These are phyloP conservation scores for Sarocladiaceae sp. DNA, from an alignment of 2,329 filamentous ascomycete genomes.

Conservation along the genomic window DNA sequence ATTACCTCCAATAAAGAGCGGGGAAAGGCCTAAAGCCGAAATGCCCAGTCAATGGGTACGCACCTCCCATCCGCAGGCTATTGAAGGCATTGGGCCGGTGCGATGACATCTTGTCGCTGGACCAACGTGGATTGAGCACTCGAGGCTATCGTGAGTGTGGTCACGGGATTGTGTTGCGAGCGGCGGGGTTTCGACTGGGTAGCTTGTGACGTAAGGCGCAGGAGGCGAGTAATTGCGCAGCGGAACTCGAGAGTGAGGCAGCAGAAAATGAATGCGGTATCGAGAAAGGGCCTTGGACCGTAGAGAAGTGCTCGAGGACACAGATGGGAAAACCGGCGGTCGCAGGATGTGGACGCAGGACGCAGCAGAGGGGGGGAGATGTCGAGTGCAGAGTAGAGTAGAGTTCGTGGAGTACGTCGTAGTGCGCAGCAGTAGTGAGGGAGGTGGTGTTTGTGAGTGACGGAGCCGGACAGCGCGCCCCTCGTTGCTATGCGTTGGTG, in stretches of 20 bases:
- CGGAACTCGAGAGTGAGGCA: background rate
- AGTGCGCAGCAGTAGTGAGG: conserved; percentile 7
- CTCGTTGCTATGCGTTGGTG: conserved; percentile 4
- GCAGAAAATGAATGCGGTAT: conserved; percentile 1
- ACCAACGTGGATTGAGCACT: conserved; percentile 3
- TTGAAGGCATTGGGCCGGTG: conserved; percentile 86
- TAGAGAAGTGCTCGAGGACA: background rate
- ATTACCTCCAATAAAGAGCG: conserved; percentile 13
- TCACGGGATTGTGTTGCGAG: conserved; percentile 4
- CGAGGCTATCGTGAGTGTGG: conserved; percentile 8
- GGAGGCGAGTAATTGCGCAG: conserved; percentile 1
- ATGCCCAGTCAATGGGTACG: conserved; percentile 30
- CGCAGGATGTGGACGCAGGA: conserved; percentile 8
- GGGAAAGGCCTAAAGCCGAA: conserved; percentile 11
- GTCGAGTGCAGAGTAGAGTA: conserved; percentile 7
- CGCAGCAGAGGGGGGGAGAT: conserved; percentile 8
- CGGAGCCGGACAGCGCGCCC: conserved; percentile 9
- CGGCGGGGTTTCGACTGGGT: conserved; percentile 8
- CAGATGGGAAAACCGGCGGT: background rate
- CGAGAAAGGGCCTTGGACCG: too few relatives aligned
- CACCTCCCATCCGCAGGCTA: conserved; percentile 93
- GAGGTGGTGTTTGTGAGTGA: conserved; percentile 9
- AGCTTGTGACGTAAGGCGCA: conserved; percentile 5
- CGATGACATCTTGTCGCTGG: conserved; percentile 63
- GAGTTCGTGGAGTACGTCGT: conserved; percentile 9